Conservation (phyloP, 192 early-diverging fungal species). For the Geranomyces michiganensis region DNA sequence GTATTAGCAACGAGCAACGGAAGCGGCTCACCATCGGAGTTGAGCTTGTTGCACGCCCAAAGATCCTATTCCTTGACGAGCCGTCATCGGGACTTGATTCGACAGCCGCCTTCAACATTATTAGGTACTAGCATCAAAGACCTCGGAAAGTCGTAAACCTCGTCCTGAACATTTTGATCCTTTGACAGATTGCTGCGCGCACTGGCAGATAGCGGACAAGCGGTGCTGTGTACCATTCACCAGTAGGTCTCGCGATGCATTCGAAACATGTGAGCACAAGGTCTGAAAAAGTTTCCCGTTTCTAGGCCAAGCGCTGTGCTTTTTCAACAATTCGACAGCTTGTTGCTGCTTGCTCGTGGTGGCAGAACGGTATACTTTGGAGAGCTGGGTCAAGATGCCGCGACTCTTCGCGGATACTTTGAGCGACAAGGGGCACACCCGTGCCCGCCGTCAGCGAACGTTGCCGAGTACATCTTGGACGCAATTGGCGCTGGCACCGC, state of each 20-base stretch:
- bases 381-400: slow-evolving; percentile 70
- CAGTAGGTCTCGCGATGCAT: no score
- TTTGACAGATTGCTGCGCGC: slow-evolving; percentile 59
- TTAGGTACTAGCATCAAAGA: no score
- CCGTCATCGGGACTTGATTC: slow-evolving; percentile 82
- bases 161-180: no score
- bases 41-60: slow-evolving; percentile 82
- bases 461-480: slow-evolving; percentile 86
- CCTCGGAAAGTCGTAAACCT: no score
- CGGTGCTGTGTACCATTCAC: slow-evolving; percentile 86
- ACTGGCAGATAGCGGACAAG: slow-evolving; percentile 67
- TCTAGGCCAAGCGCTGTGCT: slow-evolving; percentile 82
- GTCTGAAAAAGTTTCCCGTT: no score
- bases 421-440: slow-evolving; percentile 69
- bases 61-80: slow-evolving; percentile 82
- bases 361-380: slow-evolving; percentile 86
- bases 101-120: slow-evolving; percentile 71
- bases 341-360: slow-evolving; percentile 78
- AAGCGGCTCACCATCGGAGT: slow-evolving; percentile 88
- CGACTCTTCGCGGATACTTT: slow-evolving; percentile 71
- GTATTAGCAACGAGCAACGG: slow-evolving; percentile 83
- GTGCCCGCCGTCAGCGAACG: slow-evolving; percentile 70
- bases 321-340: slow-evolving; percentile 82
- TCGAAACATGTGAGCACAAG: no score
- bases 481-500: slow-evolving; percentile 70